Conservation (phyloP, 2,329 filamentous ascomycete genomes). For the Pseudogymnoascus sp. region DNA sequence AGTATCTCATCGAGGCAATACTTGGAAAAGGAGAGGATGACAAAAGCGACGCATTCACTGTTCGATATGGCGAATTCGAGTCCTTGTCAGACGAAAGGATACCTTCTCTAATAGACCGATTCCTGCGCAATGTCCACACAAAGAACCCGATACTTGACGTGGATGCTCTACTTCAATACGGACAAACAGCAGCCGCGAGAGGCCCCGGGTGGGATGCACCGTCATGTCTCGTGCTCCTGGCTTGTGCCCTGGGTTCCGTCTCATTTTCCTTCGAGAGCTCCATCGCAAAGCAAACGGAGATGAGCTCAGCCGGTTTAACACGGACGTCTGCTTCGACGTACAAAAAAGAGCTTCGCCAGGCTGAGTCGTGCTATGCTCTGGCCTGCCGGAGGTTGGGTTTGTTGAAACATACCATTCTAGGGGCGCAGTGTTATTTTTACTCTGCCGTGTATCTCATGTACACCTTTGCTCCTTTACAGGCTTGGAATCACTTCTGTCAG, state of each 20-base stretch:
- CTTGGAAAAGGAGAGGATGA: neutral
- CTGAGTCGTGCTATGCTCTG: slow-evolving; percentile 24
- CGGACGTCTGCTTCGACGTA: neutral
- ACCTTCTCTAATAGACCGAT: slow-evolving; percentile 23
- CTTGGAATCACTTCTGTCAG: slow-evolving; percentile 31
- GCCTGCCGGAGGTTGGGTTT: slow-evolving; percentile 26
- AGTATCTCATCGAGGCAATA: neutral
- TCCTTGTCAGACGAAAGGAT: slow-evolving; percentile 23
- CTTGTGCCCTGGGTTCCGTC: slow-evolving; percentile 26
- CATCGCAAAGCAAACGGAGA: slow-evolving; percentile 5
- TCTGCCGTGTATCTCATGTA: slow-evolving; percentile 35
- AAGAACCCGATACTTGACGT: slow-evolving; percentile 31
- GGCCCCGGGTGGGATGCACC: slow-evolving; percentile 27
- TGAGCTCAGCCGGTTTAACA: neutral
- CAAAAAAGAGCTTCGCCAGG: slow-evolving; percentile 17
- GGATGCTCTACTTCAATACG: slow-evolving; percentile 20
- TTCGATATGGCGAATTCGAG: neutral
- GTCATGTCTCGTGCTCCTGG: slow-evolving; percentile 28
- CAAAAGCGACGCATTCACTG: neutral
- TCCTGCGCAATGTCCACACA: slow-evolving; percentile 28
- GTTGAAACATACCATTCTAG: slow-evolving; percentile 25
- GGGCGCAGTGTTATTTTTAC: slow-evolving; percentile 32
- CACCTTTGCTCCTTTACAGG: slow-evolving; percentile 29
- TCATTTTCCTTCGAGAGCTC: slow-evolving; percentile 21
- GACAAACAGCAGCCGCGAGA: slow-evolving; percentile 19